Evolutionary conservation across 352 stramenopile genomes (phyloP).

Genomic region (Phytophthora pluvialis): DNA sequence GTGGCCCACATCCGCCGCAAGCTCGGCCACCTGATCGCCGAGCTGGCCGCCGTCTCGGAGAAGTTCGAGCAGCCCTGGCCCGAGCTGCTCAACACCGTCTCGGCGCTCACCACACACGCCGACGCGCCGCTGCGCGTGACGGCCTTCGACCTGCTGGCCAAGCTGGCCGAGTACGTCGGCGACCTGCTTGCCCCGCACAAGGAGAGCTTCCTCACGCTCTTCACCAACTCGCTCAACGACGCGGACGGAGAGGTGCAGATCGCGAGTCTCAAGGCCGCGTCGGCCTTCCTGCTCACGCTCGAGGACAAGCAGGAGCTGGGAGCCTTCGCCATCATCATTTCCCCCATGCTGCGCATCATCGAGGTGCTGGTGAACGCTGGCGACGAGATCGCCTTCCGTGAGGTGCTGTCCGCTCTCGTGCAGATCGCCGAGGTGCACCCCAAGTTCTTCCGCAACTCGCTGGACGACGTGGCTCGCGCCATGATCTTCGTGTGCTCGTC

Average conservation of each 20-base stretch:
- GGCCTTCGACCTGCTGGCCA: slow-evolving; percentile 77
- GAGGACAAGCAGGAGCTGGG: slow-evolving; percentile 72
- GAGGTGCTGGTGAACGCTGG: slow-evolving; percentile 58
- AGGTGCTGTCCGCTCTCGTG: slow-evolving; percentile 76
- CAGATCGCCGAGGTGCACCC: slow-evolving; percentile 81
- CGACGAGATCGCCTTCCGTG: slow-evolving; percentile 74
- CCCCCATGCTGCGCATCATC: slow-evolving; percentile 82
- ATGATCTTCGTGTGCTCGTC: slow-evolving; percentile 84
- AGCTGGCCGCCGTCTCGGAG: slow-evolving; percentile 65
- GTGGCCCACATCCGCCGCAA: slow-evolving; percentile 84
- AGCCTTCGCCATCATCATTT: slow-evolving; percentile 74
- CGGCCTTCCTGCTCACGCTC: slow-evolving; percentile 77
- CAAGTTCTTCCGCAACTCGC: slow-evolving; percentile 78
- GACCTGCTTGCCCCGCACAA: slow-evolving; percentile 77
- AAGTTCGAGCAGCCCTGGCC: slow-evolving; percentile 69
- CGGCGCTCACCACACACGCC: slow-evolving; percentile 58
- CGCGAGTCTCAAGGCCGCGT: slow-evolving; percentile 72
- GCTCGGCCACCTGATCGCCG: slow-evolving; percentile 77
- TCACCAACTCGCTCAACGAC: slow-evolving; percentile 76
- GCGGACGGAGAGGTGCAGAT: slow-evolving; percentile 67
- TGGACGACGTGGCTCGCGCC: slow-evolving; percentile 74
- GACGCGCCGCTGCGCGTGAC: slow-evolving; percentile 76
- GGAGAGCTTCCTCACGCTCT: slow-evolving; percentile 81
- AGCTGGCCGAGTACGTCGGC: slow-evolving; percentile 73
- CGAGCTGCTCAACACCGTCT: slow-evolving; percentile 72